These are phyloP conservation scores for Acanthamoeba lenticulata DNA, from an alignment of 208 protist genomes.

Conservation along the genomic window DNA sequence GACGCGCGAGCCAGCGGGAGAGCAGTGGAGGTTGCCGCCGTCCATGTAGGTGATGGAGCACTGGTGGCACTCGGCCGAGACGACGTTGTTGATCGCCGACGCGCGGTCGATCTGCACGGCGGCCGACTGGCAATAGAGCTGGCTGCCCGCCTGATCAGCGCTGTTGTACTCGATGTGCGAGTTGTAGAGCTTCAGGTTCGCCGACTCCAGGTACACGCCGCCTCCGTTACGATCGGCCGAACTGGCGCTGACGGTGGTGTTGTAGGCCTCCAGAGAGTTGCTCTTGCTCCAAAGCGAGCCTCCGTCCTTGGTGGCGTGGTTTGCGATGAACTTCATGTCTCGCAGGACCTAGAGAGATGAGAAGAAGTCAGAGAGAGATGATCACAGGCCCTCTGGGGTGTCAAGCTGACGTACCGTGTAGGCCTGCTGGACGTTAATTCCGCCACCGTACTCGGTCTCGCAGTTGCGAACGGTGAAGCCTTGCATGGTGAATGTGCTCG, in stretches of 20 bases:
- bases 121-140: constrained; percentile 7
- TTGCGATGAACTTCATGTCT: neutral
- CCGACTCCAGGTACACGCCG: constrained; percentile 22
- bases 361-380: too few species aligned
- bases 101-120: neutral
- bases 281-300: neutral
- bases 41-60: constrained; percentile 15
- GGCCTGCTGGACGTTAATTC: neutral
- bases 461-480: constrained; percentile 48
- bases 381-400: too few species aligned
- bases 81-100: neutral
- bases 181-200: neutral
- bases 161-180: neutral
- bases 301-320: neutral
- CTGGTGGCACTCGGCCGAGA: neutral
- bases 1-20: neutral
- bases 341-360: neutral
- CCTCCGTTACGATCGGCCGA: neutral
- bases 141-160: neutral
- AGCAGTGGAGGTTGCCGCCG: neutral
- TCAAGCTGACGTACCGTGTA: neutral
- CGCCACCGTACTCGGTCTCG: neutral
- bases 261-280: neutral
- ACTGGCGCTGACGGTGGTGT: constrained; percentile 1
- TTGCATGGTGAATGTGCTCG: constrained; percentile 21